phyloP scores from a whole-genome alignment of 805 yeast species.

The Millerago galiae region DNA sequence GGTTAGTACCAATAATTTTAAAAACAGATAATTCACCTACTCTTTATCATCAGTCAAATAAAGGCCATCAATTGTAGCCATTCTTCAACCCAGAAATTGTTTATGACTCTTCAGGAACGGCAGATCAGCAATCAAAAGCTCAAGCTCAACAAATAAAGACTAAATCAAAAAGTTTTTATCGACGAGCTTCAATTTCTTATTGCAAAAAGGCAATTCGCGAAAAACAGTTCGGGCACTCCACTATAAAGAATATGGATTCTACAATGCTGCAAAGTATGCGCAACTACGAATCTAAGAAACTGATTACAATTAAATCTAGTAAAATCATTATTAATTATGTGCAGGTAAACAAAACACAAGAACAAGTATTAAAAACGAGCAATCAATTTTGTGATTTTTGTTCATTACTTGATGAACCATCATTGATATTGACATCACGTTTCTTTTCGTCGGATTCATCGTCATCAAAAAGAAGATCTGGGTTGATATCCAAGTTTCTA shows the following conservation, averaged over 20 bases:
- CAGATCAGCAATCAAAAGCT: not conserved
- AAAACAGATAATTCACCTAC: slow-evolving; percentile 19
- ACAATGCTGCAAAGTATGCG: too few species aligned
- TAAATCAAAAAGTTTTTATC: not conserved
- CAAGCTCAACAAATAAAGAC: too few species aligned
- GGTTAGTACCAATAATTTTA: not conserved
- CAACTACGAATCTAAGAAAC: too few species aligned
- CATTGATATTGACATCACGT: not conserved
- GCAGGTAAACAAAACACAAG: not conserved
- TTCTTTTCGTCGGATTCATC: slow-evolving; percentile 1
- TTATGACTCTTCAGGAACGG: not conserved
- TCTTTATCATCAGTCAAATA: slow-evolving; percentile 35
- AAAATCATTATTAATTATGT: not conserved
- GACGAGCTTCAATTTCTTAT: not conserved
- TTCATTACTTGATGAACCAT: slow-evolving; percentile 3
- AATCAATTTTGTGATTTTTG: not conserved
- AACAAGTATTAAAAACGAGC: too few species aligned
- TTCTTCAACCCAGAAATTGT: slow-evolving; percentile 3
- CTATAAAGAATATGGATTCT: not conserved
- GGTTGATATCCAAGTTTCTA: slow-evolving; percentile 16
- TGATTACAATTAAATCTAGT: not conserved
- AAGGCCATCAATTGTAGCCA: slow-evolving; percentile 32
- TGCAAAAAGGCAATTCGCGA: not conserved
- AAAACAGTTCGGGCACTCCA: too few species aligned
- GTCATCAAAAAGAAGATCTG: slow-evolving; percentile 8